Evolutionary conservation across 352 stramenopile species (phyloP).

Genomic region (Globisporangium barbulae): DNA sequence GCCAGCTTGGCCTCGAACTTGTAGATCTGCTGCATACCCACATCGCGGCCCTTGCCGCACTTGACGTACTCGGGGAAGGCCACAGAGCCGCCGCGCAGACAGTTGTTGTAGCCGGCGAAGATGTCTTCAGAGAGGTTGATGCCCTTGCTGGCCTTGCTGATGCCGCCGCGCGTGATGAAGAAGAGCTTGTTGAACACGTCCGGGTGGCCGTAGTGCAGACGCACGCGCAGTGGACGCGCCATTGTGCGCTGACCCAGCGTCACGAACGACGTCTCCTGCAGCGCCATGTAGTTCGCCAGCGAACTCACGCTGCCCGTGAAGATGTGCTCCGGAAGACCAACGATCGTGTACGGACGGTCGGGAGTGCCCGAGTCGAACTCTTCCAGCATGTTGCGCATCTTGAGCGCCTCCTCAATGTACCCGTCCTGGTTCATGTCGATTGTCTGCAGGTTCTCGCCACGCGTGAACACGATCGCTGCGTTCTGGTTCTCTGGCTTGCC

Average conservation of each 20-base stretch:
- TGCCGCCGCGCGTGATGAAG: slow-evolving; percentile 98
- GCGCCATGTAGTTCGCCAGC: slow-evolving; percentile 99
- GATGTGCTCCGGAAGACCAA: slow-evolving; percentile 99
- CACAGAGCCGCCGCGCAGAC: slow-evolving; percentile 94
- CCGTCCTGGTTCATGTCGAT: slow-evolving; percentile 99
- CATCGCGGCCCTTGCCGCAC: slow-evolving; percentile 98
- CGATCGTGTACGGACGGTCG: slow-evolving; percentile 90
- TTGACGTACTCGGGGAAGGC: slow-evolving; percentile 99
- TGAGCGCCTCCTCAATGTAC: slow-evolving; percentile 98
- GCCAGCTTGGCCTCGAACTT: slow-evolving; percentile 99
- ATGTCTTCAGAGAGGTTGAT: slow-evolving; percentile 99
- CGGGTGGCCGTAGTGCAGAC: slow-evolving; percentile 98
- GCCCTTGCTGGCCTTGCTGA: slow-evolving; percentile 98
- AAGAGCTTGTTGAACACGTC: slow-evolving; percentile 99
- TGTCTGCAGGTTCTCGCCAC: slow-evolving; percentile 97
- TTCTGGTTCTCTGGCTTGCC: slow-evolving; percentile 99
- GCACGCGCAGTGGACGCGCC: slow-evolving; percentile 93
- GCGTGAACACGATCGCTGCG: slow-evolving; percentile 97
- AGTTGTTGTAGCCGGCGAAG: slow-evolving; percentile 99
- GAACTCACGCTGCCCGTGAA: slow-evolving; percentile 99
- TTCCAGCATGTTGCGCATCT: slow-evolving; percentile 98
- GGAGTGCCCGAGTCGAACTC: slow-evolving; percentile 92
- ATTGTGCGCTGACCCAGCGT: slow-evolving; percentile 97
- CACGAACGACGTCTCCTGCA: slow-evolving; percentile 99
- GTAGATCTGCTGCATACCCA: slow-evolving; percentile 99